Conservation (phyloP, 2,329 filamentous ascomycete genomes). For the Microdochium bolleyi region DNA sequence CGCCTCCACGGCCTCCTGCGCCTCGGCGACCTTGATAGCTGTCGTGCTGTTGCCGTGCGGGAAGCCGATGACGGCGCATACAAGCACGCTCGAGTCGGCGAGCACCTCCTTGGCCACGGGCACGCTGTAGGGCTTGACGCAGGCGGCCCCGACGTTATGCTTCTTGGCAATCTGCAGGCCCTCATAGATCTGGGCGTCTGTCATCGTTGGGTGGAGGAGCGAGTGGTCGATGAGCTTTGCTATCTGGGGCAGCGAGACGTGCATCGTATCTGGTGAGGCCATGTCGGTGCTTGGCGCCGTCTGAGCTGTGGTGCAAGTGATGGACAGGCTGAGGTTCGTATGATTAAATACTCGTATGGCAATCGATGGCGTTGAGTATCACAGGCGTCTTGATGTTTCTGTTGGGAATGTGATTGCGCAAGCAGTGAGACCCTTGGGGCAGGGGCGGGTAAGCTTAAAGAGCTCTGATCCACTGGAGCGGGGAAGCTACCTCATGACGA, state of each 20-base stretch:
- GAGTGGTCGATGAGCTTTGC: constrained; percentile 54
- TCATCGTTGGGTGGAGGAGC: constrained; percentile 53
- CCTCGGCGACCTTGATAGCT: constrained; percentile 45
- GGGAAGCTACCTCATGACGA: too few relatives aligned
- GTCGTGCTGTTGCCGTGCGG: constrained; percentile 51
- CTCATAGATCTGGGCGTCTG: constrained; percentile 40
- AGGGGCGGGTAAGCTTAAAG: too few relatives aligned
- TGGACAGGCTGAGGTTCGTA: too few relatives aligned
- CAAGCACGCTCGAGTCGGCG: constrained; percentile 34
- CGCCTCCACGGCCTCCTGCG: constrained; percentile 32
- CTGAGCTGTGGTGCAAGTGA: not conserved
- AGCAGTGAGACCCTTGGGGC: too few relatives aligned
- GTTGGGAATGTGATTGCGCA: not conserved
- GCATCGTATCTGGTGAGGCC: constrained; percentile 1
- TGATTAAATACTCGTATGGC: too few relatives aligned
- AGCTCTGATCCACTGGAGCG: too few relatives aligned
- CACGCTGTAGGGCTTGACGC: constrained; percentile 49
- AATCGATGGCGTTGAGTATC: too few relatives aligned
- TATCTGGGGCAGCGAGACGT: constrained; percentile 34
- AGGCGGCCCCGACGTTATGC: constrained; percentile 45
- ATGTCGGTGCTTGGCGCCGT: not conserved
- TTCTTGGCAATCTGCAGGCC: constrained; percentile 39
- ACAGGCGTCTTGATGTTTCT: too few relatives aligned
- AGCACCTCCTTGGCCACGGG: constrained; percentile 38
- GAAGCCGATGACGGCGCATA: constrained; percentile 54